Base-by-base conservation (phyloP, 129 eudicot species). In the Lactuca saligna region DNA sequence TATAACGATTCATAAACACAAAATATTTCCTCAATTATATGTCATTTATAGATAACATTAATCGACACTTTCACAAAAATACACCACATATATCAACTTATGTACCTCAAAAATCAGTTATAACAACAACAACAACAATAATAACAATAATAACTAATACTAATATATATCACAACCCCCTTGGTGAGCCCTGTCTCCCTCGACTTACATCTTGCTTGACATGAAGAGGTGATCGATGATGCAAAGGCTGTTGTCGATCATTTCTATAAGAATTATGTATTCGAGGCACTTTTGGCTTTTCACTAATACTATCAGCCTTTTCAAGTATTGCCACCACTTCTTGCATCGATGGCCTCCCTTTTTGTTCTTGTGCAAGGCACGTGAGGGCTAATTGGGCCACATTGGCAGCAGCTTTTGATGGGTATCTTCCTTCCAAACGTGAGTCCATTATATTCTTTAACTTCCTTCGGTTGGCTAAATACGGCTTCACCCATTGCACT, bases 401-500 rank as follows among this genome's bases (percentile, higher is more conserved):
- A 10, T 72, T 79, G 8, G 65, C 67, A 4, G 88, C 86, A 11
- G 88, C 90, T 79, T 82, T 93, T 3, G 90, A 82, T 41, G 98
- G 96, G 71, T 89, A 89, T 75, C 70, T 86, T 55, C 98, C 98
- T 80, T 86, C 96, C 44, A 93, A 69, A 62, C 95, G 84, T 3
- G 86, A 42, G 81, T 89, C 98, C 83, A 93, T 93, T 32, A 84
- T 70, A 66, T 53, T 59, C 84, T 86, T 93, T 54, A 93, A 17
- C 55, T 83, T 93, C 54, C 90, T 80, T 68, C 86, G 85, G 71
- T 84, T 83, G 0, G 81, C 55, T 72, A 89, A 76, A 70, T 74
- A 69, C 4, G 98, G 98, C 51, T 89, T 88, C 34, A 86, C 83
- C 98, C 98, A 92, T 3, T 84, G 90, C 1, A 79, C 83, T 51